A percentile compares a stretch with the other conserved stretches of the same genome.
These are phyloP conservation scores for Lecanicillium sp. DNA, from an alignment of 2,329 filamentous ascomycete genomes.

Conservation along the genomic window DNA sequence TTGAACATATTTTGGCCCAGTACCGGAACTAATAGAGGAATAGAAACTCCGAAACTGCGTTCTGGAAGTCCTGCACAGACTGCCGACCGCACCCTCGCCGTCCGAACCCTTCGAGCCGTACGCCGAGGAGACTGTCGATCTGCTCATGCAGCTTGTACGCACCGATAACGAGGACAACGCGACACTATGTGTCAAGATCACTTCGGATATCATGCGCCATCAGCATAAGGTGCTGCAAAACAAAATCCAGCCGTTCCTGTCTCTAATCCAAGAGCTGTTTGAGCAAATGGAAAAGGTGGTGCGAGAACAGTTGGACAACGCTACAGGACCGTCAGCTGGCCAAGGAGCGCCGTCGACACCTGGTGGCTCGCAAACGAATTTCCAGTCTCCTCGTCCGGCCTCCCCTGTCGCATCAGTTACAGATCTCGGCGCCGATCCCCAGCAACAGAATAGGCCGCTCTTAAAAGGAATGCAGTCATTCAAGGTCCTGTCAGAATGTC, in stretches of 20 bases:
- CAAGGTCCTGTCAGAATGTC: constrained; percentile 95
- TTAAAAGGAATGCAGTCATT: constrained; percentile 97
- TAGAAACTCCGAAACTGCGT: constrained; percentile 86
- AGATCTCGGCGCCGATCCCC: constrained; percentile 73
- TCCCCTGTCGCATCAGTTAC: constrained; percentile 78
- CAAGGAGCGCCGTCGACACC: constrained; percentile 58
- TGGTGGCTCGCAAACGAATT: constrained; percentile 57
- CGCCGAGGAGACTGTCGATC: constrained; percentile 79
- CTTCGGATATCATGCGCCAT: constrained; percentile 92
- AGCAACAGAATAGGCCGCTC: constrained; percentile 72
- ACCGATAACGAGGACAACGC: constrained; percentile 98
- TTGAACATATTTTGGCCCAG: neutral
- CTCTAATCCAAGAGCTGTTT: constrained; percentile 91
- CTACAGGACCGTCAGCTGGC: constrained; percentile 45
- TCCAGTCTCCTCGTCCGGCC: constrained; percentile 80
- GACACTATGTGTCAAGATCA: constrained; percentile 94
- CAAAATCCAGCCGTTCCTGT: constrained; percentile 83
- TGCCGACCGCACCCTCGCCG: constrained; percentile 63
- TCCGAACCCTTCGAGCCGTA: constrained; percentile 80
- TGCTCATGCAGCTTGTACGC: constrained; percentile 80
- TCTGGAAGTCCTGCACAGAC: constrained; percentile 86
- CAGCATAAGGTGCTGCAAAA: constrained; percentile 71
- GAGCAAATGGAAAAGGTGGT: constrained; percentile 91
- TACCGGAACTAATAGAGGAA: constrained; percentile 10
- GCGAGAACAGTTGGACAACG: constrained; percentile 86